Base-by-base conservation (phyloP, 371 early-diverging fungal genomes). In the Rhizomucor miehei region DNA sequence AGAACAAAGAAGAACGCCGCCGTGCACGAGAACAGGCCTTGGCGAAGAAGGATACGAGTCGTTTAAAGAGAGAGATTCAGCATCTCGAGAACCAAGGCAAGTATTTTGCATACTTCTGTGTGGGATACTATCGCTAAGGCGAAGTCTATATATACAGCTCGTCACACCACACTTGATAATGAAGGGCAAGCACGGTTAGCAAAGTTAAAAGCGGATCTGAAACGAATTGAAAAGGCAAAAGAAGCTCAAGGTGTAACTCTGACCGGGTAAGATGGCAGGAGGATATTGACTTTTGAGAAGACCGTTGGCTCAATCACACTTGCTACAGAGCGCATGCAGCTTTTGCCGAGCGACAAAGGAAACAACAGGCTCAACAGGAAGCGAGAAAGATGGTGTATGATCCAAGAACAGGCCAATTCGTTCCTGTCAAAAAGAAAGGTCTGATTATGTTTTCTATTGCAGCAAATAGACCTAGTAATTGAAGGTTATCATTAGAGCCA, bases 1-100 rank as follows among this genome's bases (percentile, higher is more conserved):
- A 85, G 86, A 86, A 84, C 51, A 86, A 82, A 69, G 82, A 82
- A 59, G 79, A 79, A 29, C 75, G 84, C 25, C 77, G 79, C 56
- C 61, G 65, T 44, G 72, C 72, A 11, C 75, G 85, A 25, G 77
- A 83, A 47, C 48, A 66, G 14, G 74, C 77, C 13, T 63, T 74
- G 16, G 73, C 79, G 1, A 73, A 83, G 41, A 79, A 68, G 25
- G 82, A 84, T 55, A 71, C 82, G 1, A 66, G 64, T 3, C 76
- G 69, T 38, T 35, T 72, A 2, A 72, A 71, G 44, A 43, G 51
- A 1, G 82, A 84, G 9, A 70, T 84, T 17, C 49, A 67, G 10
- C 63, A 71, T 44, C 52, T 80, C 45, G 77, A 81, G 29, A 73
- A 75, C 25, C 65, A 78, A 56, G 78, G 81, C 63, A 67, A 60